Base-by-base conservation (phyloP, 805 yeast species). In the Nakazawaea holstii region DNA sequence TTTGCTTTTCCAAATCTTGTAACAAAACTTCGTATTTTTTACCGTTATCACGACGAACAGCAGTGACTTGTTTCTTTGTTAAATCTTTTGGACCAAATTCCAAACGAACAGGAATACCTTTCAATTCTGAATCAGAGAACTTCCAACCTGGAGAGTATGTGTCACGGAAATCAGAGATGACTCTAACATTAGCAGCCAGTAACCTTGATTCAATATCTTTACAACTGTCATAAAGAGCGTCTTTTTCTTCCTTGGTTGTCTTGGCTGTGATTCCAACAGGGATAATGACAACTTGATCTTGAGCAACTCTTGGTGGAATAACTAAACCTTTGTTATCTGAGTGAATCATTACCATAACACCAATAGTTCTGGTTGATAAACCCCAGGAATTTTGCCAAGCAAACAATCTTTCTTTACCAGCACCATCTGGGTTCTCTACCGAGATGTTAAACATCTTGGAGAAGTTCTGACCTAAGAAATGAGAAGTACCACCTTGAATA, bases 361-460 rank as follows among this genome's bases (percentile, higher is more conserved):
- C 99, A 65, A 94, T 91, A 55, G 87, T 94, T 73, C 99, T 88
- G 50, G 99, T 94, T 42, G 97, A 91, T 59, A 94, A 74, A 72
- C 99, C 99, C 99, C 99, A 94, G 10, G 97, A 91, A 76, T 95
- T 94, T 74, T 94, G 99, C 80, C 83, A 89, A 31, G 94, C 97
- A 59, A 73, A 80, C 43, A 91, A 73, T 72, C 89, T 87, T 62
- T 94, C 95, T 64, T 85, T 82, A 52, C 87, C 95, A 9, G 74
- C 59, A 45, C 96, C 96, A 51, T 85, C 86, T 56, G 99, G 99
- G 68, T 89, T 87, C 72, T 94, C 99, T 44, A 95, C 99, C 35
- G 85, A 72, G 56, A 94, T 89, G 72, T 88, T 85, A 73, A 94
- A 94, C 99, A 94, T 94, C 74, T 91, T 92, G 57, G 98, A 91